phyloP scores from a whole-genome alignment of 140 eudicot genomes.

The Stevia rebaudiana region DNA sequence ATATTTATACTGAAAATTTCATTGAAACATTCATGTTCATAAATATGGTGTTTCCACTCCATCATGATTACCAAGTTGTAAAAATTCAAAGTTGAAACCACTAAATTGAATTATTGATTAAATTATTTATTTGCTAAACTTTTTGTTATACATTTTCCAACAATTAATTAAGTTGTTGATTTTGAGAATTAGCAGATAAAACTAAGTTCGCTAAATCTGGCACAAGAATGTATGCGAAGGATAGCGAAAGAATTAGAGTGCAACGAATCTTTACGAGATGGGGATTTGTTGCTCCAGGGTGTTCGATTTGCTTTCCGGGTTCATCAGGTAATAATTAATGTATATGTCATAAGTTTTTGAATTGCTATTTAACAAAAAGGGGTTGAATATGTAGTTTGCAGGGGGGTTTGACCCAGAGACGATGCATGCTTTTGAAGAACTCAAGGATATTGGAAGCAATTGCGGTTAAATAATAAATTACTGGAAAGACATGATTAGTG shows the following conservation, averaged over 20 bases:
- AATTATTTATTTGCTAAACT: no score
- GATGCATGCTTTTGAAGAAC: slow-evolving; percentile 48
- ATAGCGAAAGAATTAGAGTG: slow-evolving; percentile 47
- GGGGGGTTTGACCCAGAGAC: slow-evolving; percentile 71
- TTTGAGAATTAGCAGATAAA: slow-evolving; percentile 41
- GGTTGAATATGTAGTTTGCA: slow-evolving; percentile 53
- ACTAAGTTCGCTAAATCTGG: slow-evolving; percentile 54
- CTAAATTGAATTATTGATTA: no score
- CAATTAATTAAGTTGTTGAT: no score
- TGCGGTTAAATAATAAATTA: not conserved
- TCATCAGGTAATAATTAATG: slow-evolving; percentile 51
- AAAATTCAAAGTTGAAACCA: no score
- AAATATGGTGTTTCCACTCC: no score
- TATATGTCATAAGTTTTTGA: no score
- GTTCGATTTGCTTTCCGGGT: slow-evolving; percentile 86
- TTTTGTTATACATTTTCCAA: no score
- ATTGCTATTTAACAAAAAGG: no score
- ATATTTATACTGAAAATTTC: no score
- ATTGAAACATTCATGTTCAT: no score
- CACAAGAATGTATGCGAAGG: slow-evolving; percentile 69
- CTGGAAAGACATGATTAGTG: not conserved
- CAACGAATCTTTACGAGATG: slow-evolving; percentile 43
- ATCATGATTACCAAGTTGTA: no score
- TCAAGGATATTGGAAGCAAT: slow-evolving; percentile 40
- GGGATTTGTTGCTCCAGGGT: slow-evolving; percentile 60